Evolutionary conservation across 148 eudicot species (phyloP).

Genomic region (Hydrangea macrophylla): DNA sequence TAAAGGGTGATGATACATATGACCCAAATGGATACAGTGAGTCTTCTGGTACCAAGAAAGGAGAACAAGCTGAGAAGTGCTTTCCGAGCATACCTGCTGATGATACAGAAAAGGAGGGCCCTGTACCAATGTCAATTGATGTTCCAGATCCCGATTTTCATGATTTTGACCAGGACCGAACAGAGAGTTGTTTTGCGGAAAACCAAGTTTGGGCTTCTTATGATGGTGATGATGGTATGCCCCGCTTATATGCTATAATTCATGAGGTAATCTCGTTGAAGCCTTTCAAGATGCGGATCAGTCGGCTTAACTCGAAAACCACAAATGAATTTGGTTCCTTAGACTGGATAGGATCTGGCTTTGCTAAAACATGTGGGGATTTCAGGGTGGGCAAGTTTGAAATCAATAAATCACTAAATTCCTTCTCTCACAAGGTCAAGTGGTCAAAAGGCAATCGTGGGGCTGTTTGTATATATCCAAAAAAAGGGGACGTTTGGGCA

Average conservation of each 20-base stretch:
- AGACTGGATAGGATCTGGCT: constrained; percentile 44
- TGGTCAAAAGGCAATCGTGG: constrained; percentile 52
- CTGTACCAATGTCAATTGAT: constrained; percentile 22
- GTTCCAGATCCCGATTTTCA: constrained; percentile 68
- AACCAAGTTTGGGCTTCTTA: constrained; percentile 62
- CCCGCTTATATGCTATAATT: constrained; percentile 51
- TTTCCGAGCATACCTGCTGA: constrained; percentile 11
- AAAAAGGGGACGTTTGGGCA: constrained; percentile 61
- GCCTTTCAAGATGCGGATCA: constrained; percentile 42
- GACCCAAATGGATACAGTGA: constrained; percentile 22
- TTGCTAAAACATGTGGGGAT: constrained; percentile 46
- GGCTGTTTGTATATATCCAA: constrained; percentile 41
- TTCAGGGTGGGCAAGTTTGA: constrained; percentile 39
- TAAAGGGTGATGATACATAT: constrained; percentile 12
- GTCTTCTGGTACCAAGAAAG: constrained; percentile 5
- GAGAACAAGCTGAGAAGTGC: not conserved
- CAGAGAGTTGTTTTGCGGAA: constrained; percentile 41
- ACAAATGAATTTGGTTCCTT: constrained; percentile 35
- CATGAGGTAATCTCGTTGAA: constrained; percentile 39
- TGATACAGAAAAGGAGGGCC: constrained; percentile 12
- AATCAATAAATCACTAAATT: constrained; percentile 33
- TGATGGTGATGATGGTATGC: constrained; percentile 62
- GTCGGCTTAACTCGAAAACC: constrained; percentile 56
- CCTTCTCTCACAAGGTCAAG: constrained; percentile 52
- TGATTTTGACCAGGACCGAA: constrained; percentile 47